Percentiles rank a stretch among this genome's conserved stretches.
Evolutionary conservation across 441 rosid species (phyloP).

Genomic region (Jatropha podagrica): DNA sequence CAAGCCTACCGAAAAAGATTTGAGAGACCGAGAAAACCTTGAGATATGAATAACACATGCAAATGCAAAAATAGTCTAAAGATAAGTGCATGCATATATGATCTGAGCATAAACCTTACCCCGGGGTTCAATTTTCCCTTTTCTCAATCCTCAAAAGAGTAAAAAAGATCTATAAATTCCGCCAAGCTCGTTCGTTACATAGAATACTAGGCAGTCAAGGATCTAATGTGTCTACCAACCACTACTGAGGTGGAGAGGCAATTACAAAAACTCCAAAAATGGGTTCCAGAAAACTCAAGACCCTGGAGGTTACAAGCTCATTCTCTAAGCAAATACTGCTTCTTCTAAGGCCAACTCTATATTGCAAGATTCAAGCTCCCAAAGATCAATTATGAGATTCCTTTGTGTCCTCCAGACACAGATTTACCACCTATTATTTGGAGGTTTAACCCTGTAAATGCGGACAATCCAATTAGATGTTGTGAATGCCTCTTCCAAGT

Average conservation of each 20-base stretch:
- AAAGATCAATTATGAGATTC: conserved; percentile 7
- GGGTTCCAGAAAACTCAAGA: conserved; percentile 20
- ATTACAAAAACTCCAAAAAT: conserved; percentile 23
- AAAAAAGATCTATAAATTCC: conserved; percentile 1
- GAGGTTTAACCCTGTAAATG: conserved; percentile 94
- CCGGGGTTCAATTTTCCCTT: no score
- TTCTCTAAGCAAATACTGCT: conserved; percentile 19
- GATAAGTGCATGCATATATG: no score
- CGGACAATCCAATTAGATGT: conserved; percentile 97
- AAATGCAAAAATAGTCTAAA: no score
- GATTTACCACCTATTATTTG: conserved; percentile 82
- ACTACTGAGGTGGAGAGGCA: not conserved
- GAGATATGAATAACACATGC: no score
- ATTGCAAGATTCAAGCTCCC: conserved; percentile 18
- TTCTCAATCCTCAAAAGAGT: no score
- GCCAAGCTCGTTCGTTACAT: not conserved
- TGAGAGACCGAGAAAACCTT: no score
- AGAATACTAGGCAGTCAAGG: not conserved
- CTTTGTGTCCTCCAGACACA: not conserved
- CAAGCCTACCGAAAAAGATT: no score
- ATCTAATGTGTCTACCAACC: conserved; percentile 6
- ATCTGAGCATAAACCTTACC: no score
- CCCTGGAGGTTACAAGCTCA: conserved; percentile 26
- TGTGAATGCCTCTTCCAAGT: conserved; percentile 95
- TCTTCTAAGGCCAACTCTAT: conserved; percentile 23